Base-by-base conservation (phyloP, 2,329 filamentous ascomycete species). In the Fusarium solani-melongenae region DNA sequence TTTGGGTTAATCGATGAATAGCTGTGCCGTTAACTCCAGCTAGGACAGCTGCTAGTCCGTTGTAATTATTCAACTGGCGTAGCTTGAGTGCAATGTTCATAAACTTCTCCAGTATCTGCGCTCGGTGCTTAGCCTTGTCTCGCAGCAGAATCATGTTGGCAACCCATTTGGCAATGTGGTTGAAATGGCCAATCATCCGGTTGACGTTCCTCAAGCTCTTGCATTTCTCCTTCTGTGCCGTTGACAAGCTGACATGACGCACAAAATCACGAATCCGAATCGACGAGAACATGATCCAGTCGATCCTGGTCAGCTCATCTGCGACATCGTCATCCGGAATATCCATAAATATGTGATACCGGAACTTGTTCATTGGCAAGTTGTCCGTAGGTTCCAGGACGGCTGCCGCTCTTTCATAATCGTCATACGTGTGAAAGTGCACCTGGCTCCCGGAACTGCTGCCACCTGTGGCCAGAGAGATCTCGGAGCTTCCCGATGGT, bases 281-380 rank as follows among this genome's bases (percentile, higher is more conserved):
- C 1, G 95, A 95, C 61, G 94, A 97, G 82, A 98, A 98, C 93
- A 98, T 96, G 81, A 97, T 92, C 96, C 96, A 98, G 83, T 99
- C 96, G 64, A 99, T 97, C 69, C 96, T 89, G 5, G 96, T 98
- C 78, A 99, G 89, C 82, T 99, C 96, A 68, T 93, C 92, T 17
- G 96, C 96, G 74, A 98, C 92, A 57, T 94, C 90, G 70, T 97
- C 94, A 62, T 97, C 93, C 1, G 93, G 88, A 27, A 92, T 92
- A 38, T 94, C 93, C 92, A 98, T 97, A 74, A 98, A 93, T 60
- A 93, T 91, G 74, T 95, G 94, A 87, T 96, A 99, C 69, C 96
- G 93, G 46, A 92, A 87, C 82, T 98, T 98, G 75, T 92, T 93
- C 70, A 98, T 88, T 1, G 91, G 89, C 62, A 93, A 85, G 39